phyloP scores from a whole-genome alignment of 441 rosid species.

The Croton laevigatus region DNA sequence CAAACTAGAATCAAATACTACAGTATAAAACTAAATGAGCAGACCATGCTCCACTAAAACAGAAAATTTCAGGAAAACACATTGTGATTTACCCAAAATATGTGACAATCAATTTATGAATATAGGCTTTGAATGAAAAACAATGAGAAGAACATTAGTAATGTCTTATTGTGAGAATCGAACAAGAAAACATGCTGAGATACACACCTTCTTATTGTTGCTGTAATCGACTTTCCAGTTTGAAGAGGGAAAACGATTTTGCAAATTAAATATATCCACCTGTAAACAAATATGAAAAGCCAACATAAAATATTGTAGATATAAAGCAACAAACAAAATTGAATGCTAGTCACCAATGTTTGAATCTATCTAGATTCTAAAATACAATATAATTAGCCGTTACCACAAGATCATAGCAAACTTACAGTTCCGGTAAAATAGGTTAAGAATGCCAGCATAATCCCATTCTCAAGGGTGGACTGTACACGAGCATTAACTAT shows the following conservation, averaged over 20 bases:
- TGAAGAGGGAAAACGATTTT: constrained; percentile 53
- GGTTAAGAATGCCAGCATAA: constrained; percentile 82
- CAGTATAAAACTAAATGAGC: constrained; percentile 1
- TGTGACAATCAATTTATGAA: background rate
- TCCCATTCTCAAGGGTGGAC: constrained; percentile 91
- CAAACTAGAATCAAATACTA: background rate
- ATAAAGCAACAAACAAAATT: background rate
- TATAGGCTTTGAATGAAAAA: background rate
- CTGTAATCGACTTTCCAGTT: constrained; percentile 79
- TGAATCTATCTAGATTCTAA: background rate
- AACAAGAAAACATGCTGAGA: constrained; percentile 6
- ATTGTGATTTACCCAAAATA: background rate
- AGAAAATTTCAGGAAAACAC: background rate
- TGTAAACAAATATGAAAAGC: constrained; percentile 34
- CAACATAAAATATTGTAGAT: constrained; percentile 14
- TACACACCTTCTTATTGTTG: constrained; percentile 71
- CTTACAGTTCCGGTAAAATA: constrained; percentile 97
- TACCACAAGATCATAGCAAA: constrained; percentile 23
- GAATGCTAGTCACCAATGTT: background rate
- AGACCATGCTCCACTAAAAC: background rate
- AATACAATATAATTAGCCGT: constrained; percentile 7
- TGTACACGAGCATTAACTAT: constrained; percentile 86
- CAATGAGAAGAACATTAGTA: background rate
- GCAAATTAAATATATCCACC: constrained; percentile 89
- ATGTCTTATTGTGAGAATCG: background rate